A percentile compares a stretch with the other conserved stretches of the same genome.
These are phyloP conservation scores for Solanum chacoense DNA, from an alignment of 305 asterid genomes.

Conservation along the genomic window DNA sequence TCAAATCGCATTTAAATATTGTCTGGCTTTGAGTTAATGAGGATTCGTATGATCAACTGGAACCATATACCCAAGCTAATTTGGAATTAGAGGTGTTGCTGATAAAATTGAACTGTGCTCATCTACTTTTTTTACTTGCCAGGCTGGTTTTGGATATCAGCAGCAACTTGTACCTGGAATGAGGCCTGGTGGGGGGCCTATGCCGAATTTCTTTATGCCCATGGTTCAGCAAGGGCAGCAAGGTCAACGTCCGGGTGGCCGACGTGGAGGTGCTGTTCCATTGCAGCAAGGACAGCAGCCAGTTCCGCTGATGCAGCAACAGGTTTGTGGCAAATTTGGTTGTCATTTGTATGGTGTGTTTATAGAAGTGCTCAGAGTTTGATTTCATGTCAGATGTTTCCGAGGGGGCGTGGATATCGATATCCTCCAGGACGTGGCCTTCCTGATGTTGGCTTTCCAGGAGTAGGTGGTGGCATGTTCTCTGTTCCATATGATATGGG, in stretches of 20 bases:
- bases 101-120: neutral
- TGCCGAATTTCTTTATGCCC: constrained; percentile 66
- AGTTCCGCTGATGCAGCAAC: constrained; percentile 56
- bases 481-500: constrained; percentile 63
- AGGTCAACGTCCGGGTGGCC: constrained; percentile 71
- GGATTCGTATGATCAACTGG: neutral
- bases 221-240: constrained; percentile 64
- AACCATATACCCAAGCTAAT: neutral
- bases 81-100: neutral
- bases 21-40: neutral
- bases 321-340: constrained; percentile 25
- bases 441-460: constrained; percentile 46
- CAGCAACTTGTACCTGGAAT: constrained; percentile 82
- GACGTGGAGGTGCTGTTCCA: constrained; percentile 42
- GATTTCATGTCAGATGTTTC: constrained; percentile 34
- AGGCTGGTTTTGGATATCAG: constrained; percentile 83
- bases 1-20: neutral
- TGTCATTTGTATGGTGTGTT: neutral
- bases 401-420: constrained; percentile 64
- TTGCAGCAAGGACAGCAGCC: constrained; percentile 60
- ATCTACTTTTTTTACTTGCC: neutral
- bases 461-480: constrained; percentile 49
- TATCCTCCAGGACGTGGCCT: constrained; percentile 61
- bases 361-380: neutral
- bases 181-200: constrained; percentile 61